Percentiles rank a stretch among this genome's conserved stretches.
Evolutionary conservation across 1,139 yeast genomes (phyloP).

Genomic region (Meyerozyma smithsonii): DNA sequence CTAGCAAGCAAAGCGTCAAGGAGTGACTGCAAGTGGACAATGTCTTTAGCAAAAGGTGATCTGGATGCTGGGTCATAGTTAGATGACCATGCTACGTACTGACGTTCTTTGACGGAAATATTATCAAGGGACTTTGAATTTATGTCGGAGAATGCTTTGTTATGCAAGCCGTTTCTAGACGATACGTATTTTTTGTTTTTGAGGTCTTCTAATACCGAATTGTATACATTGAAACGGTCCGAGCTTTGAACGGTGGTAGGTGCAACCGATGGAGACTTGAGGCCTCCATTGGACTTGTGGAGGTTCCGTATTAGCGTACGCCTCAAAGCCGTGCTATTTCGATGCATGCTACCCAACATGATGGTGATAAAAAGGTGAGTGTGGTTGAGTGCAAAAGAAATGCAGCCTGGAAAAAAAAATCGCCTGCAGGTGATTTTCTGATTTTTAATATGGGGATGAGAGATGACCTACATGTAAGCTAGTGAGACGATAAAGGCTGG

Average conservation of each 20-base stretch:
- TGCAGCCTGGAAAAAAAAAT: conserved; percentile 1
- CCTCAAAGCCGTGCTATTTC: background rate
- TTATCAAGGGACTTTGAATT: conserved; percentile 11
- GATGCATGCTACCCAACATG: background rate
- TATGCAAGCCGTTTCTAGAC: conserved; percentile 10
- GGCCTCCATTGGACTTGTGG: conserved; percentile 1
- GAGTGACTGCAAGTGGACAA: conserved; percentile 66
- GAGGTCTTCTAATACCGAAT: conserved; percentile 12
- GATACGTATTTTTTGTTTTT: conserved; percentile 8
- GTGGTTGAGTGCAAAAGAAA: background rate
- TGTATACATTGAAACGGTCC: conserved; percentile 7
- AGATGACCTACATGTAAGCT: background rate
- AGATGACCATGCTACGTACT: conserved; percentile 32
- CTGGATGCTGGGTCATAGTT: conserved; percentile 40
- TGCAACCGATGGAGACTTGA: background rate
- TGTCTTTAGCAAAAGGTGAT: conserved; percentile 51
- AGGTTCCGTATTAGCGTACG: background rate
- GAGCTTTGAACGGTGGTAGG: background rate
- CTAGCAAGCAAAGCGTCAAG: conserved; percentile 76
- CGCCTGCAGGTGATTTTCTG: conserved; percentile 2
- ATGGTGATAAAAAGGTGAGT: background rate
- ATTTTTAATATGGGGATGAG: background rate
- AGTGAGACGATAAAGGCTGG: background rate
- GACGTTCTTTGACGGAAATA: conserved; percentile 16
- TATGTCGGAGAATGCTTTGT: conserved; percentile 22